phyloP scores from a whole-genome alignment of 2,329 filamentous ascomycete species.

The Paracorniculantispora psalliotae region DNA sequence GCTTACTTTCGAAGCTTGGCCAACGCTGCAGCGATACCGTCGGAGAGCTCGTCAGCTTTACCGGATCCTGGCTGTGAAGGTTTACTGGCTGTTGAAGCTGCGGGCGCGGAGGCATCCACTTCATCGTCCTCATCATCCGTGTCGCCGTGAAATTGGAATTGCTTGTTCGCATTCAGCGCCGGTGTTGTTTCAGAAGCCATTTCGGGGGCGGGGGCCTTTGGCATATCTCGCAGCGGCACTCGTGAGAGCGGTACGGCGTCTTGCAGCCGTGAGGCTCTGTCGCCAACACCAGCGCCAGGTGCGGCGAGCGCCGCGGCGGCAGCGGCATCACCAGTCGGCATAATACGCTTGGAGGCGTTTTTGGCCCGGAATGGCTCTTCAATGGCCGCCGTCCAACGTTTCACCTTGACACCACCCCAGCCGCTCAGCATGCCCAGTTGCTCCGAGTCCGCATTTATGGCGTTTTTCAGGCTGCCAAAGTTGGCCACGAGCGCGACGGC shows the following conservation, averaged over 20 bases:
- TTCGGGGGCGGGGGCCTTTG: constrained; percentile 3
- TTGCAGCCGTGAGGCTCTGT: constrained; percentile 28
- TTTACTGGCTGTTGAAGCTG: constrained; percentile 31
- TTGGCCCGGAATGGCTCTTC: constrained; percentile 78
- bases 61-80: not conserved
- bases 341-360: constrained; percentile 54
- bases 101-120: constrained; percentile 47
- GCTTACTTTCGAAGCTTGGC: constrained; percentile 47
- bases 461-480: constrained; percentile 83
- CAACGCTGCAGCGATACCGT: constrained; percentile 56
- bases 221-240: constrained; percentile 38
- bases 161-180: constrained; percentile 19
- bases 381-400: constrained; percentile 75
- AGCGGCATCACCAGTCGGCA: constrained; percentile 20
- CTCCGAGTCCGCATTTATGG: constrained; percentile 82
- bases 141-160: constrained; percentile 36
- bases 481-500: constrained; percentile 84
- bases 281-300: constrained; percentile 13
- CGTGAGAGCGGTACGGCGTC: constrained; percentile 36
- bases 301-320: not conserved
- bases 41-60: constrained; percentile 44
- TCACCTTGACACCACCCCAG: constrained; percentile 94
- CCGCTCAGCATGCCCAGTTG: constrained; percentile 80
- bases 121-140: constrained; percentile 43
- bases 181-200: not conserved